A percentile compares a stretch with the other conserved stretches of the same genome.
These are phyloP conservation scores for Blastomyces silverae DNA, from an alignment of 2,329 filamentous ascomycete species.

Conservation along the genomic window DNA sequence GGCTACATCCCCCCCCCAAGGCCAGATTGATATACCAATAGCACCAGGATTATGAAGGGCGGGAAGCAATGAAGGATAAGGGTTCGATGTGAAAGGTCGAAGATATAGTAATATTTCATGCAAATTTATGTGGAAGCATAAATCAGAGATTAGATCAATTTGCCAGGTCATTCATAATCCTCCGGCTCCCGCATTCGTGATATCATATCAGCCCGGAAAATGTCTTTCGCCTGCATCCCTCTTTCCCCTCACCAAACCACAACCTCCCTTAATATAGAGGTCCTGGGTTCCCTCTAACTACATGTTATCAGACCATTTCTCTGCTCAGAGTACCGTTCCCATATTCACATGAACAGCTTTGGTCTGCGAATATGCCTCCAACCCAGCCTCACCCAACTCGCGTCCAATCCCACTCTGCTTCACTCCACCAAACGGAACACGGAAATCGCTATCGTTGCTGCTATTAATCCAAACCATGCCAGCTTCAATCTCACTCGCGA, in stretches of 20 bases:
- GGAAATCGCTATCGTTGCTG: conserved; percentile 44
- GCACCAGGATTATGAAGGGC: too few species aligned
- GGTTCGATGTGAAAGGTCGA: neutral
- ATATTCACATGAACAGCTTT: conserved; percentile 48
- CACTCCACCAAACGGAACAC: conserved; percentile 55
- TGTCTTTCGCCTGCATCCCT: neutral
- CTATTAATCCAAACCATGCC: conserved; percentile 67
- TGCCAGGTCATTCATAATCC: neutral
- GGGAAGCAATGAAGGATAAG: too few species aligned
- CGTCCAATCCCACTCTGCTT: conserved; percentile 58
- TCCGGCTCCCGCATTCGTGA: neutral
- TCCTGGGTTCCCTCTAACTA: neutral
- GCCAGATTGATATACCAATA: neutral
- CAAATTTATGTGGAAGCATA: neutral
- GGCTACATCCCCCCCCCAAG: neutral
- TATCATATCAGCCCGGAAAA: neutral
- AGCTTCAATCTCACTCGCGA: conserved; percentile 53
- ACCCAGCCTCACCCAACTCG: conserved; percentile 54
- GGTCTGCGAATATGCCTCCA: conserved; percentile 56
- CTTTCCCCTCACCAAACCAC: neutral
- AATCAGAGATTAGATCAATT: neutral
- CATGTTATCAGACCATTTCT: neutral
- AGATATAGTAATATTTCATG: neutral
- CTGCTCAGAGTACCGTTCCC: conserved; percentile 33
- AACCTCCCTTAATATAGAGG: neutral